Percentiles rank a stretch among this genome's conserved stretches.
These are phyloP conservation scores for Irpex lacteus DNA, from an alignment of 1,284 basidiomycete species.

Conservation along the genomic window DNA sequence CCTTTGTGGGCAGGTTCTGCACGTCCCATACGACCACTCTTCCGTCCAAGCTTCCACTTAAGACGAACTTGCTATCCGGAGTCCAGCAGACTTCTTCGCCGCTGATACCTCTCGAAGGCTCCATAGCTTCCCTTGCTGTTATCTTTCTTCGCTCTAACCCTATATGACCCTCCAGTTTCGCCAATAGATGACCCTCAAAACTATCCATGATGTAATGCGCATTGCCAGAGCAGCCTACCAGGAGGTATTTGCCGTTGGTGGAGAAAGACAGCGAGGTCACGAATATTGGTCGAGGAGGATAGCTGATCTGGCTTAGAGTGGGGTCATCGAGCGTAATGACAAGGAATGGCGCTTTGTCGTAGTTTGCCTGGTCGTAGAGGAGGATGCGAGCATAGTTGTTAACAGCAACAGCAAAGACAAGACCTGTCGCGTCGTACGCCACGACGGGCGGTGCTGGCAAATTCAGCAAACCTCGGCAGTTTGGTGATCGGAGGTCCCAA, in stretches of 20 bases:
- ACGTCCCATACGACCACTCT: conserved; percentile 81
- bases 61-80: conserved; percentile 84
- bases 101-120: conserved; percentile 74
- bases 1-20: conserved; percentile 50
- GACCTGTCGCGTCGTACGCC: conserved; percentile 87
- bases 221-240: conserved; percentile 90
- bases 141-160: conserved; percentile 66
- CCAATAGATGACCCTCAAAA: conserved; percentile 79
- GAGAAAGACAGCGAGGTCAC: conserved; percentile 93
- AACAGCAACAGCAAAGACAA: conserved; percentile 92
- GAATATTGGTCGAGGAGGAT: conserved; percentile 84
- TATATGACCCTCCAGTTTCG: conserved; percentile 79
- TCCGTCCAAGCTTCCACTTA: conserved; percentile 83
- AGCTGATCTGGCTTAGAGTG: conserved; percentile 66
- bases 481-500: conserved; percentile 88
- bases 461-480: conserved; percentile 72
- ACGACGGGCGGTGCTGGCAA: conserved; percentile 78
- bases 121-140: conserved; percentile 53
- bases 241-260: conserved; percentile 84
- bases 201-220: conserved; percentile 93
- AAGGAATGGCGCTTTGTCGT: conserved; percentile 90
- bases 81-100: conserved; percentile 93
- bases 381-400: conserved; percentile 84
- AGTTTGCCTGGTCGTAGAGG: conserved; percentile 86
- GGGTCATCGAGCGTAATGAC: conserved; percentile 82